phyloP scores from a whole-genome alignment of 129 eudicot species.

The Centrapalus pauciflorus region DNA sequence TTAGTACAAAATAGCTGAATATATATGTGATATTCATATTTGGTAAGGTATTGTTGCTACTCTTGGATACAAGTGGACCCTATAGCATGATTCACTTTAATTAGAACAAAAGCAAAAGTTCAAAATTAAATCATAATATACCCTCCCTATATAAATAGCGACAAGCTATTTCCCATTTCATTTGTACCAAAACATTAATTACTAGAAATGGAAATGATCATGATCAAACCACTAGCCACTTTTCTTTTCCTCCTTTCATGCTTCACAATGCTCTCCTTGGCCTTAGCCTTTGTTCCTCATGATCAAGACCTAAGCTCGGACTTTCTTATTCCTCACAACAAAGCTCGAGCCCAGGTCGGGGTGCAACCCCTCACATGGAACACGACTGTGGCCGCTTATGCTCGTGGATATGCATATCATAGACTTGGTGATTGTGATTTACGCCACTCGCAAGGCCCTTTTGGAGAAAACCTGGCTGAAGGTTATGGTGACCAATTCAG shows the following conservation, averaged over 20 bases:
- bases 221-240: conserved; percentile 6
- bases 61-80: not conserved
- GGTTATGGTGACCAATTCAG: conserved; percentile 43
- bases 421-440: conserved; percentile 41
- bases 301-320: conserved; percentile 17
- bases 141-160: conserved; percentile 7
- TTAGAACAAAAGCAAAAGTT: not conserved
- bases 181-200: conserved; percentile 17
- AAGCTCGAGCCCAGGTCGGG: conserved; percentile 51
- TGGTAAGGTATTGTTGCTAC: too few relatives aligned
- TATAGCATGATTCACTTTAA: too few relatives aligned
- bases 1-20: too few relatives aligned
- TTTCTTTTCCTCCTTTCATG: conserved; percentile 5
- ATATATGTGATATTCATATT: too few relatives aligned
- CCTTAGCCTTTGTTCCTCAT: not conserved
- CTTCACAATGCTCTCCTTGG: not conserved
- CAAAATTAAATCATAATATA: too few relatives aligned
- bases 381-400: conserved; percentile 45
- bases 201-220: conserved; percentile 15
- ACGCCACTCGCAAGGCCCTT: conserved; percentile 39
- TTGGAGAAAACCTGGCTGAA: conserved; percentile 62
- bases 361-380: conserved; percentile 61
- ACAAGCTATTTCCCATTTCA: conserved; percentile 13
- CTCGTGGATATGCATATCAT: conserved; percentile 35
- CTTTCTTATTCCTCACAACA: conserved; percentile 54